Evolutionary conservation across 2,329 filamentous ascomycete species (phyloP).

Genomic region (Penicillium sclerotiorum): DNA sequence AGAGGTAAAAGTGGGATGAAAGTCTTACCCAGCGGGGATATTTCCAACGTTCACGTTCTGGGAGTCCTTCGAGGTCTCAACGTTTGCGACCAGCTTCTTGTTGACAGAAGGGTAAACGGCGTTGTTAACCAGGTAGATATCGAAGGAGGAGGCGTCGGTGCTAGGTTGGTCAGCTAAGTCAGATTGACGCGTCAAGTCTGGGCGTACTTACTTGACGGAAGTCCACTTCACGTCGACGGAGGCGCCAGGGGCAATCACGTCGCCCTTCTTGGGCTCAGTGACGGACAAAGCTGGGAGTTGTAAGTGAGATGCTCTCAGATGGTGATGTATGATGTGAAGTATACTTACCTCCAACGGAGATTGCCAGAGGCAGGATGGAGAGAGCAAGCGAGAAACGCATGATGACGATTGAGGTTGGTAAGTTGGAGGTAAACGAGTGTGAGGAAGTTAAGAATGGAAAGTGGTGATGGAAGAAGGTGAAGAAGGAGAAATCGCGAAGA

Average conservation of each 20-base stretch:
- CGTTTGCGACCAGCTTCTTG: constrained; percentile 36
- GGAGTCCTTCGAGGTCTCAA: constrained; percentile 40
- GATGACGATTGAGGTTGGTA: constrained; percentile 11
- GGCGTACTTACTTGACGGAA: constrained; percentile 34
- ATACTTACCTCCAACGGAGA: constrained; percentile 31
- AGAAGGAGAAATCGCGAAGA: neutral
- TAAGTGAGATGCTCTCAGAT: neutral
- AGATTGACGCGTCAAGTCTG: too few relatives aligned
- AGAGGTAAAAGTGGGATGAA: neutral
- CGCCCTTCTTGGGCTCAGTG: constrained; percentile 36
- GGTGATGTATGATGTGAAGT: neutral
- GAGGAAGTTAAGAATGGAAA: neutral
- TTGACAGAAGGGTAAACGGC: constrained; percentile 35
- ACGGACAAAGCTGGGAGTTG: constrained; percentile 34
- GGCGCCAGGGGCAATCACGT: constrained; percentile 34
- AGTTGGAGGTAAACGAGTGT: constrained; percentile 8
- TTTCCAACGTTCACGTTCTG: constrained; percentile 38
- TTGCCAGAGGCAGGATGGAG: constrained; percentile 29
- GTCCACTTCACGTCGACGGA: constrained; percentile 45
- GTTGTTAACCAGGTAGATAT: constrained; percentile 47
- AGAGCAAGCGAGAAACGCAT: constrained; percentile 32
- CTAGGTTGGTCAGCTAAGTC: too few relatives aligned
- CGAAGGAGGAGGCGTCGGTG: constrained; percentile 43
- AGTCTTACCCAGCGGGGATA: constrained; percentile 25
- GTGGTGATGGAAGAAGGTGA: constrained; percentile 1